phyloP scores from a whole-genome alignment of 306 rosid species.

The Fragaria nilgerrensis region DNA sequence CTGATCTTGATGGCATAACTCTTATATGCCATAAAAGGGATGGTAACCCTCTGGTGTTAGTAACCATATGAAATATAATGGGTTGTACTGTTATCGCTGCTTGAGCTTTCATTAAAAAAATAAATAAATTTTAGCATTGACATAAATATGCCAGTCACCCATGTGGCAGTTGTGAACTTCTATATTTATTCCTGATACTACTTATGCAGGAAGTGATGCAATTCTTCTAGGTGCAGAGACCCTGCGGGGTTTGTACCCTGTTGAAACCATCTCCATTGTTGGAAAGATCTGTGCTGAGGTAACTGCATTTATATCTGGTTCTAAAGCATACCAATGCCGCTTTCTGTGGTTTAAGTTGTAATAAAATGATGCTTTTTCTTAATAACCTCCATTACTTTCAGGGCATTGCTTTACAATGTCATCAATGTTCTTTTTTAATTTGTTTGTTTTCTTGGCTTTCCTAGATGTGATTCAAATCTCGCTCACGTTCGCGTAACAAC shows the following conservation, averaged over 20 bases:
- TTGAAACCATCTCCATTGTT: conserved; percentile 81
- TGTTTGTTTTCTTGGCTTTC: neutral
- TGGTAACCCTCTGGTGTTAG: too few species aligned
- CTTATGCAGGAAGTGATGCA: conserved; percentile 79
- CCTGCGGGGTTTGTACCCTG: conserved; percentile 80
- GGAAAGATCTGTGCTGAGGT: conserved; percentile 91
- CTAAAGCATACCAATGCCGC: neutral
- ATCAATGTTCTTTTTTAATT: neutral
- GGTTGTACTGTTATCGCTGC: neutral
- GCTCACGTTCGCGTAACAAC: neutral
- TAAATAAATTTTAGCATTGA: neutral
- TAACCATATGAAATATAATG: neutral
- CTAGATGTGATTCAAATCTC: neutral
- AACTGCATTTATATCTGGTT: conserved; percentile 7
- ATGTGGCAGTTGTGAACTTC: neutral
- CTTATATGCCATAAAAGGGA: neutral
- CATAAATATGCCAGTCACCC: neutral
- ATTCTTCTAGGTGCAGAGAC: conserved; percentile 97
- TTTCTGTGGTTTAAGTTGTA: neutral
- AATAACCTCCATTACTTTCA: neutral
- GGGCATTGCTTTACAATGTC: neutral
- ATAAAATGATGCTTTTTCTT: neutral
- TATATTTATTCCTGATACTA: neutral
- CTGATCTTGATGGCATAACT: neutral
- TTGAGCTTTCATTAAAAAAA: neutral